These are phyloP conservation scores for Candida sanyaensis DNA, from an alignment of 1,139 yeast genomes.

Conservation along the genomic window DNA sequence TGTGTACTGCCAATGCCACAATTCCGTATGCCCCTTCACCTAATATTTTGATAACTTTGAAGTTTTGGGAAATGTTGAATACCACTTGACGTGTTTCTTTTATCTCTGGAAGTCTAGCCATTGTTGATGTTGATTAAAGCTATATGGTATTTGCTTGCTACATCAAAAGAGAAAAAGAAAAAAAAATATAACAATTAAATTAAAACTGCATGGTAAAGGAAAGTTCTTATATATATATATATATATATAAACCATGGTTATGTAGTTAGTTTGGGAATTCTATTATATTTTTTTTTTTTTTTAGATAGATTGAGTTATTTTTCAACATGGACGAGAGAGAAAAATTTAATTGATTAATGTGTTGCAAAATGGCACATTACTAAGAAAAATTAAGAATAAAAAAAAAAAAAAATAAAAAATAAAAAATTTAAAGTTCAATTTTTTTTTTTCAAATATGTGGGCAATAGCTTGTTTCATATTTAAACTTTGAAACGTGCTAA, in stretches of 20 bases:
- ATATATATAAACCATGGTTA: background rate
- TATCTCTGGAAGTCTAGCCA: slow-evolving; percentile 1
- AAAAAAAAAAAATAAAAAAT: background rate
- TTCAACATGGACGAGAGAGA: background rate
- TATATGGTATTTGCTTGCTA: no score
- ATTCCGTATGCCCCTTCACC: slow-evolving; percentile 99
- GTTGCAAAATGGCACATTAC: background rate
- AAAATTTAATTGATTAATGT: background rate
- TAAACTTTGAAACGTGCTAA: slow-evolving; percentile 2
- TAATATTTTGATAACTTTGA: slow-evolving; percentile 74
- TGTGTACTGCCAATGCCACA: slow-evolving; percentile 89
- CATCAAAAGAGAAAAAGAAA: no score
- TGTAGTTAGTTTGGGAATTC: background rate
- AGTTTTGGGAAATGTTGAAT: slow-evolving; percentile 86
- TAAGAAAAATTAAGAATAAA: background rate
- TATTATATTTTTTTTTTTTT: background rate
- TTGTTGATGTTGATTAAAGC: background rate
- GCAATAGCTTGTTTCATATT: background rate
- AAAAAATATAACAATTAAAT: background rate
- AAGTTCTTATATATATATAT: background rate
- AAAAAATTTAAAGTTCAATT: no score
- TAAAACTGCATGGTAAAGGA: no score
- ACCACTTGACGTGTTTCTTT: slow-evolving; percentile 49
- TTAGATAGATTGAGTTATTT: background rate
- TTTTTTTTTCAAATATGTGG: no score